Conservation (phyloP, 2,329 filamentous ascomycete species). For the Peltaster fructicola region DNA sequence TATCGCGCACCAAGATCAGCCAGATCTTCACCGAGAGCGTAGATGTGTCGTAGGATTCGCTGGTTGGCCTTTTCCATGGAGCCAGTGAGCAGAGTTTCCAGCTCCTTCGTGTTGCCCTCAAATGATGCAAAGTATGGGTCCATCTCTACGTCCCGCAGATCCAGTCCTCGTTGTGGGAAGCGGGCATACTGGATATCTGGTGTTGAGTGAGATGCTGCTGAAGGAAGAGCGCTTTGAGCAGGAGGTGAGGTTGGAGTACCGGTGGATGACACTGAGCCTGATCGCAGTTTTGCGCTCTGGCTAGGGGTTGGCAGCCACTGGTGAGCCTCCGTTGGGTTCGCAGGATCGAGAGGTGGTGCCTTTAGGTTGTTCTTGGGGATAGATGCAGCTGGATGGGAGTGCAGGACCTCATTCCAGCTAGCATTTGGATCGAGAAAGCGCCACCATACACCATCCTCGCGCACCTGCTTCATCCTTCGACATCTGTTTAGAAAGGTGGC, state of each 20-base stretch:
- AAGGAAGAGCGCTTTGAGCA: conserved; percentile 29
- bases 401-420: conserved; percentile 90
- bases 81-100: conserved; percentile 73
- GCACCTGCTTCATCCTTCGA: conserved; percentile 76
- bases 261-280: conserved; percentile 27
- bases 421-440: conserved; percentile 94
- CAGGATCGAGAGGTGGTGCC: conserved; percentile 84
- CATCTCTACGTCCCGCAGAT: conserved; percentile 71
- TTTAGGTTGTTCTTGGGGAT: conserved; percentile 90
- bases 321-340: conserved; percentile 80
- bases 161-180: conserved; percentile 64
- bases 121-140: conserved; percentile 94
- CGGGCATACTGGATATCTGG: conserved; percentile 52
- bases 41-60: conserved; percentile 69
- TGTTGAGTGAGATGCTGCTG: conserved; percentile 37
- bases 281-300: conserved; percentile 68
- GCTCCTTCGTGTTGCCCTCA: conserved; percentile 76
- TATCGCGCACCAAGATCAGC: conserved; percentile 90
- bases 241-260: conserved; percentile 40
- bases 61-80: conserved; percentile 96
- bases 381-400: conserved; percentile 75
- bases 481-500: conserved; percentile 91
- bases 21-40: conserved; percentile 67
- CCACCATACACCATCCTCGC: conserved; percentile 93
- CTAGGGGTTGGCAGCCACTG: conserved; percentile 74